Evolutionary conservation across 164 flowering plant genomes (phyloP), one percentile per base, ranked within the genome.

Genomic region (Annona squamosa): DNA sequence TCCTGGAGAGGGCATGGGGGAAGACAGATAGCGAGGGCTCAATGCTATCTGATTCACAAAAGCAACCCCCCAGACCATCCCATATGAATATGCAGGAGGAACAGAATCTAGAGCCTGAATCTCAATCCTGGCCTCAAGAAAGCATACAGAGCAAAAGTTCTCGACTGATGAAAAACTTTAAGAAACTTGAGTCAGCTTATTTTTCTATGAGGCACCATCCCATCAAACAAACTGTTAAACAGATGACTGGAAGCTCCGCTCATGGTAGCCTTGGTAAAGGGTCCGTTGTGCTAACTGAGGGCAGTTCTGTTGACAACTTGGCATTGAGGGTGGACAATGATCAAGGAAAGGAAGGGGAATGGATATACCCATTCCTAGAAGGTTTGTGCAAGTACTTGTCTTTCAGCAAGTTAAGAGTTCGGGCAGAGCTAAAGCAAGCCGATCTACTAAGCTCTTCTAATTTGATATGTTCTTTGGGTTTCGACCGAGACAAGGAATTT

Each of bases 401-500:
- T 44, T 88, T 81, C 78, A 89, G 87, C 75, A 89, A 91, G 82
- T 78, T 95, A 66, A 88, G 83, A 78, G 92, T 91, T 19, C 90
- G 83, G 79, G 98, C 97, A 52, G 93, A 95, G 61, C 78, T 95
- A 82, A 93, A 93, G 76, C 99, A 95, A 81, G 94, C 90, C 45
- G 99, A 93, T 84, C 86, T 95, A 61, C 81, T 95, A 48, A 93
- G 86, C 77, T 89, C 97, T 74, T 93, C 97, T 65, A 93, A 91
- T 80, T 82, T 95, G 7, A 93, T 95, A 13, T 93, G 99, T 82
- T 88, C 97, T 13, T 81, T 95, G 65, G 79, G 91, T 76, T 95
- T 95, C 77, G 98, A 95, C 74, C 94, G 98, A 7, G 98, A 95
- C 79, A 93, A 91, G 75, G 98, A 93, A 71, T 88, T 88, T 79